Base-by-base conservation (phyloP, 140 eudicot genomes). In the Erigeron philadelphicus region DNA sequence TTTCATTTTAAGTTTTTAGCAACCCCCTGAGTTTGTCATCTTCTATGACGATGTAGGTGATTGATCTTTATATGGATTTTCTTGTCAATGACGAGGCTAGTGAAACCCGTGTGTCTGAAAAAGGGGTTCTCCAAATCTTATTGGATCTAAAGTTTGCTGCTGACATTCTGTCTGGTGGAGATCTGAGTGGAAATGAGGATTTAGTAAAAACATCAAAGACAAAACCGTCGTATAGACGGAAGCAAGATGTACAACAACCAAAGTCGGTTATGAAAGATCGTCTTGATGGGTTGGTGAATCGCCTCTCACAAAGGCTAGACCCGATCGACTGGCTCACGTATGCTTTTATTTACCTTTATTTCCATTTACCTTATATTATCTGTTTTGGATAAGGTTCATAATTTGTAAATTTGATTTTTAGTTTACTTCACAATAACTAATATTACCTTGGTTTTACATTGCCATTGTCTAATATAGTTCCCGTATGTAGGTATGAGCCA, bases 241-340 rank as follows among this genome's bases (percentile, higher is more conserved):
- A 87, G 79, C 96, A 86, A 76, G 95, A 84, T 43, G 71, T 31
- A 63, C 84, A 66, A 54, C 79, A 62, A 73, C 52, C 66, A 61
- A 93, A 86, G 56, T 86, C 96, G 6, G 83, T 71, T 45, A 73
- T 76, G n/a, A 72, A 75, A 76, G 94, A 85, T 44, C 94, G 85
- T 6, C 67, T 86, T 35, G 79, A 86, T 75, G 82, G 74, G 76
- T 61, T 88, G 80, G 74, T 80, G n/a, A 78, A 74, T 71, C 88
- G 77, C 17, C 85, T 89, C 74, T 73, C 98, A 21, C 90, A 89
- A 75, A 89, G 75, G 87, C 81, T 93, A 78, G 98, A 93, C 75
- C 98, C 98, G 7, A 93, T 93, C 48, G 98, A 92, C 73, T 92
- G 98, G 98, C 95, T 88, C 76, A 92, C 98, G 93, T 88, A 81